phyloP scores from a whole-genome alignment of 306 rosid species.

The Canavalia ensiformis region DNA sequence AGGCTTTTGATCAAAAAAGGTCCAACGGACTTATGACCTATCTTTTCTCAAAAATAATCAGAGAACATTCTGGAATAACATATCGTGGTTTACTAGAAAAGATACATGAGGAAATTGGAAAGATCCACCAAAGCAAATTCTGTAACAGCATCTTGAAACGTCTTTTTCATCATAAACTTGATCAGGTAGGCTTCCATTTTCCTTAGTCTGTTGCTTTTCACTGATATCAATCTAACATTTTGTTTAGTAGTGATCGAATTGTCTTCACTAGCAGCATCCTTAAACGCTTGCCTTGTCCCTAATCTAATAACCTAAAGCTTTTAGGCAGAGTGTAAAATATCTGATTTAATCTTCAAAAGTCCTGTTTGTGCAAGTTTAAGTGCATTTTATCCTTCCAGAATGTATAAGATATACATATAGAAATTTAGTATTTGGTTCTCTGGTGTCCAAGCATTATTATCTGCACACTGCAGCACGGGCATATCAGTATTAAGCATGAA shows the following conservation, averaged over 20 bases:
- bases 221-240: background rate
- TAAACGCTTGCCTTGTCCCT: background rate
- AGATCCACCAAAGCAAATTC: constrained; percentile 43
- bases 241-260: background rate
- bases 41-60: constrained; percentile 47
- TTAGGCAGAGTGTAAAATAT: background rate
- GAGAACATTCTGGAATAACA: background rate
- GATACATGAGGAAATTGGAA: constrained; percentile 34
- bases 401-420: background rate
- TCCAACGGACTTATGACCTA: constrained; percentile 74
- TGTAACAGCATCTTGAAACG: constrained; percentile 10
- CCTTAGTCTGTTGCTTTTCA: background rate
- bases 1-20: constrained; percentile 56
- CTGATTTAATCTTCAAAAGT: background rate
- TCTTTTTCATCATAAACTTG: constrained; percentile 39
- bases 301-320: constrained; percentile 1
- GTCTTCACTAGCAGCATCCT: constrained; percentile 2
- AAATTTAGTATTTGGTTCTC: background rate
- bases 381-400: background rate
- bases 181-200: constrained; percentile 56
- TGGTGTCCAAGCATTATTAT: background rate
- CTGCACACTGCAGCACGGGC: background rate
- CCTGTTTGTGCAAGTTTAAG: background rate
- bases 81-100: constrained; percentile 38
- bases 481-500: constrained; percentile 11